Evolutionary conservation across 495 filamentous ascomycete genomes (phyloP), one percentile per base, ranked within the genome.

Genomic region (Podospora australis): DNA sequence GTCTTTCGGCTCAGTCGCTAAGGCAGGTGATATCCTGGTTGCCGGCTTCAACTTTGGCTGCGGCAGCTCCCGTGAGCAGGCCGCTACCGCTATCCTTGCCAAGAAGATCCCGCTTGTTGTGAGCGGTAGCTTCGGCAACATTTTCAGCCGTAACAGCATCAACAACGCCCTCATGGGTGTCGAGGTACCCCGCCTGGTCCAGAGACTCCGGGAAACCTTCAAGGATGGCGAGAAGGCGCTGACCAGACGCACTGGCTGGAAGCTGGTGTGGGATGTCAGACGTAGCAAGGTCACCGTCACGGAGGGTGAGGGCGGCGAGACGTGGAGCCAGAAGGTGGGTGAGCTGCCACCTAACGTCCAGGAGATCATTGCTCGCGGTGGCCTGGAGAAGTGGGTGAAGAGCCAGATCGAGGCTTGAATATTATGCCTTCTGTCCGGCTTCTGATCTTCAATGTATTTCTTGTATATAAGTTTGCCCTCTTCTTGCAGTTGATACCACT

Each of bases 21-120:
- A 74, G 39, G 50, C 71, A 0, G 81, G 80, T 13, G 90, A 96
- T 56, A 84, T 96, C 53, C 74, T 96, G 0, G 88, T 97, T 6
- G 62, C 81, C 0, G 90, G 90, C 6, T 95, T 84, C 73, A 96
- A 95, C 72, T 96, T 97, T 54, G 90, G 91, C 23, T 90, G 85
- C 54, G 91, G 89, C 2, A 74, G 65, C 50, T 88, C 82, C 0
- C 69, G 90, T 25, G 90, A 96, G 57, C 91, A 97, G 65, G 89
- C 89, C 2, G 89, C 90, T 0, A 96, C 91, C 0, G 83, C 90
- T 1, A 85, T 96, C 44, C 74, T 95, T 0, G 91, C 91, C 0
- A 88, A 86, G 65, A 61, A 84, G 53, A 94, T 97, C 45, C 85
- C 81, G 0, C 73, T 97, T 0, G 89, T 95, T 10, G 82, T 95